Base-by-base conservation (phyloP, 2,329 filamentous ascomycete genomes). In the Epichloe festucae region DNA sequence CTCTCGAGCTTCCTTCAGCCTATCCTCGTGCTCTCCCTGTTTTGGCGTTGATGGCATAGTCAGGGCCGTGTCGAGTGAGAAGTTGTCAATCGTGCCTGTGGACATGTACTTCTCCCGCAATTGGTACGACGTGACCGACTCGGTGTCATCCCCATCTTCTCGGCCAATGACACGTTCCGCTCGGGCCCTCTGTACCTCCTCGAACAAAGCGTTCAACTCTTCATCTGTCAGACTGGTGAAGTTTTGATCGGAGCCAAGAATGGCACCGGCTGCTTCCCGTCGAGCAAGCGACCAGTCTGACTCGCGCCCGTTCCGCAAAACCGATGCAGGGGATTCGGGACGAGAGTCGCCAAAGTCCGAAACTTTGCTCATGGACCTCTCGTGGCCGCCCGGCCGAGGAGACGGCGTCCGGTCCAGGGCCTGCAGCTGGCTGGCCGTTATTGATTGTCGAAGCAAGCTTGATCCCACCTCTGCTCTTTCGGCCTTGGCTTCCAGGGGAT, bases 201-300 rank as follows among this genome's bases (percentile, higher is more conserved):
- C 93, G 59, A 97, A 94, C 1, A 98, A 73, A 5, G 85, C 82
- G 67, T 97, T 94, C 27, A 98, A 76, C 64, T 98, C 91, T 60
- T 97, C 93, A 62, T 98, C 93, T 0, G 85, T 93, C 49, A 98
- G 73, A 56, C 86, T 87, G 10, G 87, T 82, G 55, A 98, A 89
- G 61, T 93, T 95, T 62, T 95, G 89, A 62, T 96, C 91, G 1
- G 87, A 81, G 5, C 93, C 93, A 19, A 97, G 73, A 54, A 95
- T 87, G 1, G 90, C 89, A 54, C 85, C 84, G 7, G 93, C 89
- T n/a, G 93, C 93, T 72, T 98, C 93, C 61, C 89, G 77, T 57
- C 93, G 80, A 19, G 93, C 93, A 67, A 94, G 87, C 4, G 88
- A 93, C 89, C 93, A 98, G 65, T 98, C 93, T 0, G 87, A 88